Evolutionary conservation across 202 grass and related monocot genomes (phyloP).

Genomic region (Hordeum pubiflorum): DNA sequence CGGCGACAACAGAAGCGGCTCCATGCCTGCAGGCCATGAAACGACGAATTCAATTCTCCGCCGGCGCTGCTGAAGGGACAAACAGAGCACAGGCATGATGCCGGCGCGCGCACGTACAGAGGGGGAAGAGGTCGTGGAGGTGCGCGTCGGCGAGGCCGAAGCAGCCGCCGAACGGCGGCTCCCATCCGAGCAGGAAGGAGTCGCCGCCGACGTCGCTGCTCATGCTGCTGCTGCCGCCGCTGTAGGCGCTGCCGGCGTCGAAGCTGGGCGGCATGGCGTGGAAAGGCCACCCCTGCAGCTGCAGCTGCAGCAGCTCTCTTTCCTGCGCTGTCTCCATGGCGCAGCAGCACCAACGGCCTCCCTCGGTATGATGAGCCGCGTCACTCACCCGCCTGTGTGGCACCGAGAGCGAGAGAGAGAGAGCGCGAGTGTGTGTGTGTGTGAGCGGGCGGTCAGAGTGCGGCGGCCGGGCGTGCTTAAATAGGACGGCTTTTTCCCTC

Average conservation of each 20-base stretch:
- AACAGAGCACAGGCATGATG: background rate
- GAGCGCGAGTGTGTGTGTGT: background rate
- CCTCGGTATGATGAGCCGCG: background rate
- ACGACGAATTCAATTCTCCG: background rate
- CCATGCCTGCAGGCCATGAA: constrained; percentile 20
- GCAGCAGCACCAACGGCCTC: background rate
- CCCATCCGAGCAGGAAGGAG: constrained; percentile 32
- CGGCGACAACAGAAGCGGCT: background rate
- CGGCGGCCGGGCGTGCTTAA: constrained; percentile 41
- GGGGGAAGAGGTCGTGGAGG: constrained; percentile 39
- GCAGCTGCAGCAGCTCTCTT: constrained; percentile 38
- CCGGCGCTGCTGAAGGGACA: background rate
- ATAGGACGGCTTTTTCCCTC: constrained; percentile 42
- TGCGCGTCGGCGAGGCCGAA: constrained; percentile 23
- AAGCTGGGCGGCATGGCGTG: background rate
- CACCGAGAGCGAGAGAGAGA: background rate
- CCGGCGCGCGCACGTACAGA: constrained; percentile 21
- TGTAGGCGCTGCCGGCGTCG: constrained; percentile 1
- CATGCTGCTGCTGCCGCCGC: background rate
- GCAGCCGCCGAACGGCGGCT: constrained; percentile 17
- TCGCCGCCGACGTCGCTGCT: background rate
- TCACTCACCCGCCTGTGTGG: background rate
- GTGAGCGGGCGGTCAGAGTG: background rate
- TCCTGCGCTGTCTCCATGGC: constrained; percentile 42
- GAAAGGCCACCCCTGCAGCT: constrained; percentile 48